These are phyloP conservation scores for Erysimum pusillum DNA, from an alignment of 441 rosid genomes.

Conservation along the genomic window DNA sequence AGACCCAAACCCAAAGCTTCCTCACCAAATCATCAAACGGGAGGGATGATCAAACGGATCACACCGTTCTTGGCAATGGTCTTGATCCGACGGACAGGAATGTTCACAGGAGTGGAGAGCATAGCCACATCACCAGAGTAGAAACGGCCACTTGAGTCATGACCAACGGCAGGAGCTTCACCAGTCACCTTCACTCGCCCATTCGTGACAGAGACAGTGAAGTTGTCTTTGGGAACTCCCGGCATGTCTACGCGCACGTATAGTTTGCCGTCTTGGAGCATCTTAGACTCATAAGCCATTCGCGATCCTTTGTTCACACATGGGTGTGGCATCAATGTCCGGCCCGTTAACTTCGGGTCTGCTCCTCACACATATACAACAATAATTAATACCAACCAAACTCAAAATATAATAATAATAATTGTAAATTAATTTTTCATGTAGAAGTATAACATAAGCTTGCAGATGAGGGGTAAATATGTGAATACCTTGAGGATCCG, in stretches of 20 bases:
- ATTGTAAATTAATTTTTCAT: neutral
- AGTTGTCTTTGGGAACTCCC: no score
- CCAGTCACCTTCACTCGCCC: constrained; percentile 16
- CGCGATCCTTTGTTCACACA: constrained; percentile 1
- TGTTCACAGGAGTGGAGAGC: no score
- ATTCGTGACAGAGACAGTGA: constrained; percentile 46
- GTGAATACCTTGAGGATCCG: constrained; percentile 36
- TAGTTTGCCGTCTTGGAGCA: constrained; percentile 14
- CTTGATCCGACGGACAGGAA: no score
- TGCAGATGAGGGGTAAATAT: neutral
- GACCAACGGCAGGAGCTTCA: constrained; percentile 9
- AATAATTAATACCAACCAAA: constrained; percentile 6
- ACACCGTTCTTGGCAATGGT: constrained; percentile 25
- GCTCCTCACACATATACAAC: constrained; percentile 7
- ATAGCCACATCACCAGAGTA: no score
- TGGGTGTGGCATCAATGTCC: constrained; percentile 20
- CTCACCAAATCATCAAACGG: neutral
- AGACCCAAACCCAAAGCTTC: neutral
- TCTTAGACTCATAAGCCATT: constrained; percentile 37
- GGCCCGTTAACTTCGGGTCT: constrained; percentile 33
- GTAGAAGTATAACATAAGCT: neutral
- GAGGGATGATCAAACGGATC: constrained; percentile 31
- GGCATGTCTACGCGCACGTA: constrained; percentile 11
- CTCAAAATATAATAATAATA: neutral
- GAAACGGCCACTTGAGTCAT: constrained; percentile 19